Base-by-base conservation (phyloP, 495 filamentous ascomycete species). In the Geopyxis carbonaria region DNA sequence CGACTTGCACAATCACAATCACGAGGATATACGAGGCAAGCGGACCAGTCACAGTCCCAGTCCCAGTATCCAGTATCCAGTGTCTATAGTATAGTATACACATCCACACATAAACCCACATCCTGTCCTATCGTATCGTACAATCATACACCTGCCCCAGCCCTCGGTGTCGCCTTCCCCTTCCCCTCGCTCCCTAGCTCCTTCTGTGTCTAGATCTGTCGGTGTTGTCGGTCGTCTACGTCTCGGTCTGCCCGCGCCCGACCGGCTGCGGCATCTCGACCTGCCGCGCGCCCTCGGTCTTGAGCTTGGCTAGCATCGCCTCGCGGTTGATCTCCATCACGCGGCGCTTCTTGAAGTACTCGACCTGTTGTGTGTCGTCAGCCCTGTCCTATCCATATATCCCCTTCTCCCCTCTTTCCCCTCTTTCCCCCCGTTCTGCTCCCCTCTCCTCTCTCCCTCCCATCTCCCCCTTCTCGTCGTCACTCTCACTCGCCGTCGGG, bases 341-440 rank as follows among this genome's bases (percentile, higher is more conserved):
- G 43, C 89, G 68, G 60, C 82, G 75, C 57, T 93, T 80, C 61
- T 95, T 93, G 67, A 97, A 97, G 61, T 97, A 93, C 60, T 80
- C 80, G 42, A 95, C 83, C 87, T 94, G 50, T 23, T 40, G 25
- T 13, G 13, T 7, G 13, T 7, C 25, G 25, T 7, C 25, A 7
- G 7, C 7, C 13, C 25, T 7, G 25, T 13, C 7, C 13, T 7
- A 28, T 18, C 31, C 31, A 1, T 10, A 8, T 34, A 30, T n/a
- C 29, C 5, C 8, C 32, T 9, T 27, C 19, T 40, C 28, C 44
- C 38, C 34, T 7, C 15, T n/a, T n/a, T n/a, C 11, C 19, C 21
- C 34, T 28, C 5, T 16, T 19, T 22, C 13, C 28, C 23, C 13
- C 6, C 24, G 1, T 6, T 18, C 22, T 23, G 30, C 5, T 22